Percentiles rank a stretch among this genome's conserved stretches.
Evolutionary conservation across 805 yeast species (phyloP).

Genomic region (Yarrowia hollandica): DNA sequence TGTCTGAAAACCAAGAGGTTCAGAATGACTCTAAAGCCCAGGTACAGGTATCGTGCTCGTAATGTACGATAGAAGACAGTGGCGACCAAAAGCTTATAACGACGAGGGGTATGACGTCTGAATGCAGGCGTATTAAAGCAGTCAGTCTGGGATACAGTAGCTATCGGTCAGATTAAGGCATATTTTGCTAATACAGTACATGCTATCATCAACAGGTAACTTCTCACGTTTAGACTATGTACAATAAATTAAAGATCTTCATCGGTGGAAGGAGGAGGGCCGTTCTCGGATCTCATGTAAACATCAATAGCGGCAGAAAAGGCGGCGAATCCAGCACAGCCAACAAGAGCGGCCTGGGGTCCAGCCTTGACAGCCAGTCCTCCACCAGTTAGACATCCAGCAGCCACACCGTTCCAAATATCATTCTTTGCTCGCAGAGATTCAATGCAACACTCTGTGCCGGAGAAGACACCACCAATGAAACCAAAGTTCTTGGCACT

Average conservation of each 20-base stretch:
- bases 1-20: too few relatives aligned
- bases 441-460: slow-evolving; percentile 89
- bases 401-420: slow-evolving; percentile 83
- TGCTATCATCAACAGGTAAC: too few relatives aligned
- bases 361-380: slow-evolving; percentile 91
- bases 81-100: too few relatives aligned
- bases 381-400: slow-evolving; percentile 97
- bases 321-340: slow-evolving; percentile 98
- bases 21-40: too few relatives aligned
- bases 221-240: slow-evolving; percentile 28
- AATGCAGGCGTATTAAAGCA: too few relatives aligned
- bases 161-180: too few relatives aligned
- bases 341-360: slow-evolving; percentile 85
- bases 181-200: too few relatives aligned
- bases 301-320: slow-evolving; percentile 71
- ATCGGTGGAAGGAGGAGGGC: slow-evolving; percentile 82
- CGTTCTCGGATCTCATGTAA: slow-evolving; percentile 80
- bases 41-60: too few relatives aligned
- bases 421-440: slow-evolving; percentile 86
- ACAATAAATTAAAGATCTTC: slow-evolving; percentile 51
- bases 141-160: too few relatives aligned
- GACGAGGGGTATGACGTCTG: too few relatives aligned
- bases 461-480: slow-evolving; percentile 87
- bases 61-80: too few relatives aligned
- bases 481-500: slow-evolving; percentile 94